phyloP scores from a whole-genome alignment of 257 asterid genomes.

The Ehretia macrophylla region DNA sequence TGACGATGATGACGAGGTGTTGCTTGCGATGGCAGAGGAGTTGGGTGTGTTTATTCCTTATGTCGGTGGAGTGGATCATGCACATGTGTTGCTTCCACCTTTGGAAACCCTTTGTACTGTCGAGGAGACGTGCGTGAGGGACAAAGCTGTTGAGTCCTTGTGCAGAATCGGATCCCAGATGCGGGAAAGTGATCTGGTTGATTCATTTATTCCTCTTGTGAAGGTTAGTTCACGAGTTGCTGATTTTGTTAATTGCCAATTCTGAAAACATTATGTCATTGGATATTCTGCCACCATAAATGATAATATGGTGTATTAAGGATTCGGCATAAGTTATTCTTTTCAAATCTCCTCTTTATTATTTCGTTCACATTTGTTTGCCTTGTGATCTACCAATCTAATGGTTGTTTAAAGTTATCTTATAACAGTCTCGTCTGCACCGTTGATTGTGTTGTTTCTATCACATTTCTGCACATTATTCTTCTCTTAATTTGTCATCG shows the following conservation, averaged over 20 bases:
- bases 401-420: no score
- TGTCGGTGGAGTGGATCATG: slow-evolving; percentile 93
- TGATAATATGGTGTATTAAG: no score
- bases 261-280: no score
- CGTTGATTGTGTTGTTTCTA: no score
- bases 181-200: slow-evolving; percentile 87
- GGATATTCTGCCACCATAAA: no score
- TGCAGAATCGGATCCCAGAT: slow-evolving; percentile 91
- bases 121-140: slow-evolving; percentile 96
- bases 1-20: slow-evolving; percentile 91
- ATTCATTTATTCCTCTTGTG: slow-evolving; percentile 76
- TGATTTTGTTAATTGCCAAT: not conserved
- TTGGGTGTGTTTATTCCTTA: slow-evolving; percentile 90
- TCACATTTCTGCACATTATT: no score
- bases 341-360: no score
- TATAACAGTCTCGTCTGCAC: no score
- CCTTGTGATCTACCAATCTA: no score
- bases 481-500: slow-evolving; percentile 3
- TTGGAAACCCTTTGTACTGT: slow-evolving; percentile 85
- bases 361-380: no score
- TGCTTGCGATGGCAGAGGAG: slow-evolving; percentile 95
- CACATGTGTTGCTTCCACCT: slow-evolving; percentile 85
- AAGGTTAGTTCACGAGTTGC: slow-evolving; percentile 46
- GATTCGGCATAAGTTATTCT: no score
- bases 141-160: slow-evolving; percentile 86